A percentile compares a stretch with the other conserved stretches of the same genome.
phyloP scores from a whole-genome alignment of 2,329 filamentous ascomycete genomes.

The Curvularia eragrostidis region DNA sequence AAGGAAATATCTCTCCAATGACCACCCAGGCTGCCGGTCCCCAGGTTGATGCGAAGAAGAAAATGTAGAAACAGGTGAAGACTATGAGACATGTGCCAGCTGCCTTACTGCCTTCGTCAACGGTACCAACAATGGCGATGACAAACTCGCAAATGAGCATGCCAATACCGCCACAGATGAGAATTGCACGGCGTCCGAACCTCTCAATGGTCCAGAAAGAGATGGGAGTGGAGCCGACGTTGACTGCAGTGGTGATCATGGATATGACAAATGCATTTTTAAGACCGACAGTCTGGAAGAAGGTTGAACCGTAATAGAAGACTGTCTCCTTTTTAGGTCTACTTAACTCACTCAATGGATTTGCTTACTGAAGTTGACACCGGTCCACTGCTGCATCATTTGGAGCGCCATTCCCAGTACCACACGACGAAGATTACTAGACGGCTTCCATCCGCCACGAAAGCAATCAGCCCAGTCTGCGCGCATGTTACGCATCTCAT shows the following conservation, averaged over 20 bases:
- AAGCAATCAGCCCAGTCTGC: conserved; percentile 74
- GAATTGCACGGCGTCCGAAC: conserved; percentile 79
- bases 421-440: conserved; percentile 59
- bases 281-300: conserved; percentile 81
- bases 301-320: conserved; percentile 71
- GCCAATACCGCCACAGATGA: conserved; percentile 78
- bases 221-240: conserved; percentile 82
- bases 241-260: conserved; percentile 86
- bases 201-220: conserved; percentile 88
- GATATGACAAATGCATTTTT: conserved; percentile 81
- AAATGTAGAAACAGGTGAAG: conserved; percentile 92
- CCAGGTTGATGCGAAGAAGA: conserved; percentile 91
- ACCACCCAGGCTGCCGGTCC: conserved; percentile 75
- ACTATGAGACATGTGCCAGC: conserved; percentile 69
- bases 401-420: conserved; percentile 57
- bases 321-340: conserved; percentile 18
- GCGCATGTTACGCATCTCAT: conserved; percentile 65
- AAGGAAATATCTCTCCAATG: conserved; percentile 89
- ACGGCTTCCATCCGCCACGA: conserved; percentile 60
- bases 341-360: too few species aligned
- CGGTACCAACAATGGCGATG: conserved; percentile 70
- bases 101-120: conserved; percentile 54
- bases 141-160: conserved; percentile 91
- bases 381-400: conserved; percentile 67
- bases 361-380: conserved; percentile 79